Conservation (phyloP, 495 filamentous ascomycete species). For the Lasiosphaeria ovina region DNA sequence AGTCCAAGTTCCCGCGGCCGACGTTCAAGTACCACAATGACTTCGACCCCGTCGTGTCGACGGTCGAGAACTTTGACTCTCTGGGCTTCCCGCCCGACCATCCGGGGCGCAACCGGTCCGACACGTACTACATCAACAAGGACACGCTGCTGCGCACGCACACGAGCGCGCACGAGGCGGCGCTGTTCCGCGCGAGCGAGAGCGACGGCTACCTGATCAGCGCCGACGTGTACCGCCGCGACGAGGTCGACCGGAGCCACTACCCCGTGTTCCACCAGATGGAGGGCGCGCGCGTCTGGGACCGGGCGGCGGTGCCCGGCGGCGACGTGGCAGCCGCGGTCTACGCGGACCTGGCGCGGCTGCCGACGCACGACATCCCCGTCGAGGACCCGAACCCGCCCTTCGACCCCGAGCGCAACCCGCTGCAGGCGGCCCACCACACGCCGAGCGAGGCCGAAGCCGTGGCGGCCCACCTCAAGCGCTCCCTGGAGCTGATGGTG, state of each 20-base stretch:
- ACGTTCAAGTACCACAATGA: conserved; percentile 73
- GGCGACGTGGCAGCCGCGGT: conserved; percentile 63
- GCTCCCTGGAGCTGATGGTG: conserved; percentile 83
- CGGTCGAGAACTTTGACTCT: conserved; percentile 90
- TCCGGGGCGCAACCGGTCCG: conserved; percentile 79
- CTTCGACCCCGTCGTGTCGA: conserved; percentile 81
- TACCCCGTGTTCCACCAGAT: conserved; percentile 99
- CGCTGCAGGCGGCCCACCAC: conserved; percentile 71
- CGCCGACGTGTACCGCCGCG: conserved; percentile 94
- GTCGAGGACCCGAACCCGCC: conserved; percentile 87
- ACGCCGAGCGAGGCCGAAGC: conserved; percentile 74
- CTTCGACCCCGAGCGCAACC: conserved; percentile 76
- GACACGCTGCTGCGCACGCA: conserved; percentile 86
- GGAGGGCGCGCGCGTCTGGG: conserved; percentile 93
- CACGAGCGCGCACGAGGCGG: conserved; percentile 88
- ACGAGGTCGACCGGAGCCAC: conserved; percentile 91
- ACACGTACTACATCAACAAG: conserved; percentile 94
- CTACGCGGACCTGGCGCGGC: conserved; percentile 58
- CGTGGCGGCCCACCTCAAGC: conserved; percentile 81
- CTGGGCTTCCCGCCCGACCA: conserved; percentile 89
- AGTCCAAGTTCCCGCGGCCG: conserved; percentile 76
- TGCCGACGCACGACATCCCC: conserved; percentile 69
- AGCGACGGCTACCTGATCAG: conserved; percentile 83
- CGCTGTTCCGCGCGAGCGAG: conserved; percentile 71
- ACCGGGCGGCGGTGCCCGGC: conserved; percentile 57